Percentiles rank a stretch among this genome's conserved stretches.
These are phyloP conservation scores for Blastomyces percursus DNA, from an alignment of 2,329 filamentous ascomycete species.

Conservation along the genomic window DNA sequence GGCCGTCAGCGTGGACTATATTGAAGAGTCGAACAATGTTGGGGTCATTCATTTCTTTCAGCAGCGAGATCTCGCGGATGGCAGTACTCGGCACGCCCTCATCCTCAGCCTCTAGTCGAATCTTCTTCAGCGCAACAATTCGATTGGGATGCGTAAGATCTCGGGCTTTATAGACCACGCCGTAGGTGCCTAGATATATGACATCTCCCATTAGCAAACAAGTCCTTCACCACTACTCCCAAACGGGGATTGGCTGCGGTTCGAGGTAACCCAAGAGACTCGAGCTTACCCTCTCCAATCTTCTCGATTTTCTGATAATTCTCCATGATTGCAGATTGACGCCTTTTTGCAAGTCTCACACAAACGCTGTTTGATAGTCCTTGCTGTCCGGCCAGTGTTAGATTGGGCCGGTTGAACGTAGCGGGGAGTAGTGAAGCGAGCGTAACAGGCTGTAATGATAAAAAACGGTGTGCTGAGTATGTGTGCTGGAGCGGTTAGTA, in stretches of 20 bases:
- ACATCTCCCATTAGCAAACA: not conserved
- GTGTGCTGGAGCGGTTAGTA: conserved; percentile 3
- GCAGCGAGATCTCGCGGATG: conserved; percentile 84
- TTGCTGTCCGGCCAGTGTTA: not conserved
- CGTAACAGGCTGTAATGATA: not conserved
- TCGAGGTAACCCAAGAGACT: not conserved
- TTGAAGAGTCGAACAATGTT: conserved; percentile 83
- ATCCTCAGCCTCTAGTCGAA: conserved; percentile 87
- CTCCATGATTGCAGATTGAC: conserved; percentile 51
- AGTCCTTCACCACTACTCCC: not conserved
- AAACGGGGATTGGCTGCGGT: not conserved
- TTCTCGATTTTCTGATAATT: conserved; percentile 97
- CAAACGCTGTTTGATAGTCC: not conserved
- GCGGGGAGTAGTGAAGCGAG: not conserved
- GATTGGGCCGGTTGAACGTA: not conserved
- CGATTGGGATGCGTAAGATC: conserved; percentile 71
- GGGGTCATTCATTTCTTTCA: conserved; percentile 88
- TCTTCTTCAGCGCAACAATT: conserved; percentile 91
- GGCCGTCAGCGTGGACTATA: conserved; percentile 87
- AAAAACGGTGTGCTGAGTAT: not conserved
- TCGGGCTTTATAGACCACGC: conserved; percentile 88
- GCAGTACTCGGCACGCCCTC: conserved; percentile 87
- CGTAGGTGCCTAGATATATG: conserved; percentile 62
- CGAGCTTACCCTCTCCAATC: conserved; percentile 71
- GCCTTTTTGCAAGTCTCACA: not conserved